Conservation (phyloP, 768 basidiomycete species). For the Mycena rebaudengoi region DNA sequence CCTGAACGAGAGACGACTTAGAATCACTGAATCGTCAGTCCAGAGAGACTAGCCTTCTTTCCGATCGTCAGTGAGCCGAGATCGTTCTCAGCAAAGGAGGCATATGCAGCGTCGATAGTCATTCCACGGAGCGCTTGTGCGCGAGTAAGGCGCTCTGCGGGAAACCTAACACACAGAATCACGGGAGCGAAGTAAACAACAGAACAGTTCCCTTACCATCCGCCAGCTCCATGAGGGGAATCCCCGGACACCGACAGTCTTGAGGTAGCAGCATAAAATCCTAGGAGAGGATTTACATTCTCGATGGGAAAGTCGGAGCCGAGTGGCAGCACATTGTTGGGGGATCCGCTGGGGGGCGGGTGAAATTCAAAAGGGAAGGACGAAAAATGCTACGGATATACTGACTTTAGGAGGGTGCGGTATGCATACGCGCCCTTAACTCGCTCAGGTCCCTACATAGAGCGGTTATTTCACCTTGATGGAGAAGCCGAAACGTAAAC, state of each 20-base stretch:
- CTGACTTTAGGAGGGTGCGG: slow-evolving; percentile 75
- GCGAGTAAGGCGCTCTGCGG: slow-evolving; percentile 78
- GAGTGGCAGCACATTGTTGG: slow-evolving; percentile 69
- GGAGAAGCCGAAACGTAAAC: slow-evolving; percentile 8
- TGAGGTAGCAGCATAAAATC: slow-evolving; percentile 90
- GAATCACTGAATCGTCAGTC: too few relatives aligned
- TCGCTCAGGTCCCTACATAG: slow-evolving; percentile 76
- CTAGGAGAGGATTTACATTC: slow-evolving; percentile 85
- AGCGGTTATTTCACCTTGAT: neutral
- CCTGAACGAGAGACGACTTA: too few relatives aligned
- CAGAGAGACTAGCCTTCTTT: too few relatives aligned
- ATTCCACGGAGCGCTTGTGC: slow-evolving; percentile 88
- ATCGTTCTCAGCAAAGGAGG: slow-evolving; percentile 76
- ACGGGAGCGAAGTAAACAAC: neutral
- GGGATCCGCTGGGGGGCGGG: slow-evolving; percentile 53
- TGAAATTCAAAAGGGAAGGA: too few relatives aligned
- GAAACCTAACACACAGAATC: slow-evolving; percentile 75
- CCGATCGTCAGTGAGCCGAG: slow-evolving; percentile 79
- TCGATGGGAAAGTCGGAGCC: slow-evolving; percentile 97
- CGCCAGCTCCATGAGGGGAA: slow-evolving; percentile 83
- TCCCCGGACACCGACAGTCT: slow-evolving; percentile 71
- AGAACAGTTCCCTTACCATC: slow-evolving; percentile 67
- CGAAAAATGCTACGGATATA: too few relatives aligned
- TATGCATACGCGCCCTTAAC: slow-evolving; percentile 94
- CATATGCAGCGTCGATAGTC: slow-evolving; percentile 91